Base-by-base conservation (phyloP, 768 basidiomycete genomes). In the Imleria badia region DNA sequence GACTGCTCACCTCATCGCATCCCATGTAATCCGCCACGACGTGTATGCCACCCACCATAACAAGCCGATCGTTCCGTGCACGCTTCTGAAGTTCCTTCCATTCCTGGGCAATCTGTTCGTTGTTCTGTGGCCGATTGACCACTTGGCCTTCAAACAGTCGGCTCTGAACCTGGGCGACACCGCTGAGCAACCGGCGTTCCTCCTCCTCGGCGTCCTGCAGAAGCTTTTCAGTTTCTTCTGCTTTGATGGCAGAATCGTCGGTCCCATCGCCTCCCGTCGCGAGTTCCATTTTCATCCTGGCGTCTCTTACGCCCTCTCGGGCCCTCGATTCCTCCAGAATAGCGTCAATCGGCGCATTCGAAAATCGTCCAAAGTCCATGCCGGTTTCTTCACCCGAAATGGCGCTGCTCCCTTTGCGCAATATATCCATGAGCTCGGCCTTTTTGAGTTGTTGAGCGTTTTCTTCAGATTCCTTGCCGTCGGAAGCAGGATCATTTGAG, bases 391-490 rank as follows among this genome's bases (percentile, higher is more conserved):
- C 65, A 6, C 58, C 52, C 10, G 76, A 71, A 45, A 85, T 72
- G 2, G 82, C 83, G 54, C 83, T 82, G 52, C 79, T 81, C 10
- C 84, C 84, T 48, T 74, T 78, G 20, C 82, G 77, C 44, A 86
- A 68, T 48, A 86, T 84, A 46, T 79, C 74, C 64, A 83, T 66
- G 20, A 86, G 74, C 58, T 84, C 84, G 26, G 61, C 65, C 7
- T 62, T 73, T 48, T 73, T 73, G n/a, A 80, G 60, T 30, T 55
- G 56, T n/a, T 66, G 70, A 1, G 65, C 44, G 6, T 56, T 61
- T 33, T 70, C 70, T 15, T 73, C 69, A 4, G 54, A 26, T 12
- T 59, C 53, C n/a, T 59, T 58, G 23, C 26, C 51, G 19, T 54
- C 52, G 17, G 65, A 55, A 1, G 67, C 62, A 13, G 61, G 50